A percentile compares a stretch with the other conserved stretches of the same genome.
Conservation (phyloP, 345 rosid genomes). For the Euphorbia tirucalli region DNA sequence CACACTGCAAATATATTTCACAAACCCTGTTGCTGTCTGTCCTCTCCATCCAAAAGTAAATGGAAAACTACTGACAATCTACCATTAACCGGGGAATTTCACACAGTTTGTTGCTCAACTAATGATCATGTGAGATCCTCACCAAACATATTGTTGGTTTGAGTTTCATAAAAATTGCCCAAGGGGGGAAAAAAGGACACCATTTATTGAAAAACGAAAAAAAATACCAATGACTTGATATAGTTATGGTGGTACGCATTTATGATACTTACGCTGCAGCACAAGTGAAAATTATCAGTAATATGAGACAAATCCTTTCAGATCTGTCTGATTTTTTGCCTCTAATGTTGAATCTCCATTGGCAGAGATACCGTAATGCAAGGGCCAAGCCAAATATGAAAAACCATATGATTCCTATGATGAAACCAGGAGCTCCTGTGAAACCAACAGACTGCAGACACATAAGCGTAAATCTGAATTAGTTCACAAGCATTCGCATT, state of each 20-base stretch:
- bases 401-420: constrained; percentile 77
- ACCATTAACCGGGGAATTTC: neutral
- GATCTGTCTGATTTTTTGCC: constrained; percentile 45
- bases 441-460: constrained; percentile 87
- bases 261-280: constrained; percentile 73
- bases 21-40: neutral
- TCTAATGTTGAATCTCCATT: constrained; percentile 59
- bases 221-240: neutral
- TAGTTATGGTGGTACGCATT: neutral
- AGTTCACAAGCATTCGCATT: neutral
- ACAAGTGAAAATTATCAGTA: constrained; percentile 78
- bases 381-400: constrained; percentile 82
- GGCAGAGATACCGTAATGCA: constrained; percentile 51
- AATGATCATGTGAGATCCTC: neutral
- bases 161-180: neutral
- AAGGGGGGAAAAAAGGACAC: neutral
- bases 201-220: neutral
- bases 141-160: neutral
- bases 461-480: constrained; percentile 9
- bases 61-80: neutral
- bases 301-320: constrained; percentile 57
- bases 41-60: neutral
- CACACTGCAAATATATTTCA: neutral
- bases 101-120: neutral
- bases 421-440: constrained; percentile 81